phyloP scores from a whole-genome alignment of 1,139 yeast species.

The Zygosaccharomyces pseudobailii region DNA sequence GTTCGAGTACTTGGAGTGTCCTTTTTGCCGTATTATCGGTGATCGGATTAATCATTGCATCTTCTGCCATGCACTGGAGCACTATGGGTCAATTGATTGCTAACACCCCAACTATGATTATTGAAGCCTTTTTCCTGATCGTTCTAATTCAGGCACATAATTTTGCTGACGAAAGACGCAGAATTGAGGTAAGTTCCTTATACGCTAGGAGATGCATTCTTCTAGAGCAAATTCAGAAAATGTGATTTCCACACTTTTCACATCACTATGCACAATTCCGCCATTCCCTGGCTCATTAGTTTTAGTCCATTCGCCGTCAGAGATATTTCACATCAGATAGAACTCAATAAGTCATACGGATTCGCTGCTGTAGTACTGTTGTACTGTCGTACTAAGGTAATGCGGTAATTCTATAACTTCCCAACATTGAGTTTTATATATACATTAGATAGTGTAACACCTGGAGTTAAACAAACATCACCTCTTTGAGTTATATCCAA shows the following conservation, averaged over 20 bases:
- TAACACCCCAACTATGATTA: conserved; percentile 40
- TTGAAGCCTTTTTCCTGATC: conserved; percentile 37
- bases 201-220: conserved; percentile 23
- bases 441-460: too few relatives aligned
- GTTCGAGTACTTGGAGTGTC: conserved; percentile 33
- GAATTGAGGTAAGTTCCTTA: conserved; percentile 25
- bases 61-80: conserved; percentile 35
- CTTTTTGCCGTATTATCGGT: conserved; percentile 27
- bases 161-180: conserved; percentile 29
- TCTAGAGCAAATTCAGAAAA: conserved; percentile 11
- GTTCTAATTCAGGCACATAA: conserved; percentile 38
- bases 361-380: too few relatives aligned
- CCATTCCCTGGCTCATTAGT: too few relatives aligned
- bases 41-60: conserved; percentile 30
- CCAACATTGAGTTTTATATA: too few relatives aligned
- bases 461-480: too few relatives aligned
- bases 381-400: too few relatives aligned
- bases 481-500: too few relatives aligned
- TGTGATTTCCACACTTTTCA: not conserved
- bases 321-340: too few relatives aligned
- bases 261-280: too few relatives aligned
- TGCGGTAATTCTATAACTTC: too few relatives aligned
- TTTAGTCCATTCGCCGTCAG: too few relatives aligned
- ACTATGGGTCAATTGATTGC: conserved; percentile 37
- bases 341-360: too few relatives aligned